Base-by-base conservation (phyloP, 2,329 filamentous ascomycete genomes). In the Arachnomyces sp. region DNA sequence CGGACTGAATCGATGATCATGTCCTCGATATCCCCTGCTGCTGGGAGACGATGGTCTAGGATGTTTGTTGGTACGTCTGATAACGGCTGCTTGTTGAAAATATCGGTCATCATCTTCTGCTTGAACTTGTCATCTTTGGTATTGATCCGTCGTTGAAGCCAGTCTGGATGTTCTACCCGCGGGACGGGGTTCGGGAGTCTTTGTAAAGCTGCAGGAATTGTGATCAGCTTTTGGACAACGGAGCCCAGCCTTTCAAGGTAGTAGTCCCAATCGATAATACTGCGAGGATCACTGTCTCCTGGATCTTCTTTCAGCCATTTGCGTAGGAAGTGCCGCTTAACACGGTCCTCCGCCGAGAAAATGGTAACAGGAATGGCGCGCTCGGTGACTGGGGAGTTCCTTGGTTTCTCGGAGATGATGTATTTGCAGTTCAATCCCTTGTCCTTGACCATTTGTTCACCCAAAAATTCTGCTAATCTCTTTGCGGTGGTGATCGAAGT, bases 351-450 rank as follows among this genome's bases (percentile, higher is more conserved):
- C 0, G 92, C 88, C 0, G 92, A 95, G 63, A 98, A 96, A 46
- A 99, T 98, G 14, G 92, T 88, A 4, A 98, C 88, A 1, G 92
- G 92, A 44, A 98, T 78, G 15, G 92, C 92, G 53, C 92, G 77
- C 51, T 98, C 93, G 0, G 92, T 98, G 45, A 98, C 89, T 2
- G 92, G 90, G 0, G 90, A 86, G 55, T 86, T 86, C 55, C 81
- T 85, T 3, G 92, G 92, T 47, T 77, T 79, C 11, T 87, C 77
- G 38, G 89, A 95, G 56, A 99, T 95, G 60, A 99, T 95, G 63
- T 96, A 99, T 66, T 96, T 96, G 80, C 92, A 99, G 69, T 98
- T 98, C 52, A 99, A 65, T 3, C 92, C 92, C 64, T 96, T 98
- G 66, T 99, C 93, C 59, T 98, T 98, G 54, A 95, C 82, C 93